Evolutionary conservation across 1,284 basidiomycete genomes (phyloP), one percentile per base, ranked within the genome.

Genomic region (Naganishia sp.): DNA sequence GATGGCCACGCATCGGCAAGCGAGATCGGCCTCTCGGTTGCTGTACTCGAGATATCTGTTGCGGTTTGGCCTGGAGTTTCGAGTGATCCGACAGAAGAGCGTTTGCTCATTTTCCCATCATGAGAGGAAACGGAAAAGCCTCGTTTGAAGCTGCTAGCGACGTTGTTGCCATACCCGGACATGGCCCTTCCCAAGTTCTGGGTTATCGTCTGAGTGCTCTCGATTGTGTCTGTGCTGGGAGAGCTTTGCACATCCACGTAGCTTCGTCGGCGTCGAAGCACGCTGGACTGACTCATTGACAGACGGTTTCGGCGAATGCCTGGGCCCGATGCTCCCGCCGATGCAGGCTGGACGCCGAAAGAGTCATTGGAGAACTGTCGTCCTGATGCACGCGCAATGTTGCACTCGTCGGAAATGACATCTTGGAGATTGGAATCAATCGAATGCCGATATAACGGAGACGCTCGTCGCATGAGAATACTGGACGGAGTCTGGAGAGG

Each of bases 401-500:
- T 73, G 51, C 77, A 77, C 18, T 72, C 71, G 35, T 81, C 80
- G 7, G 78, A 80, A 60, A 81, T 75, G 50, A 82, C 72, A 65
- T 82, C 81, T 7, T 71, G 67, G 5, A 82, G 71, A 0, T 76
- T 73, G 6, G 77, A 72, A 68, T 82, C 81, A 60, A 82, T 77
- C 7, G 75, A 70, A 32, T 85, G 82, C 23, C 91, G 86, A 39
- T 87, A 86, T 41, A 85, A 82, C 17, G 84, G 80, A 7, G 90
- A 88, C 10, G 87, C 86, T 10, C 90, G 86, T 39, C 86, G 84
- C 63, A 90, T 85, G 45, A 88, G 81, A 54, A 90, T 83, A 3
- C 85, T 86, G 31, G 85, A 83, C 13, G 82, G 79, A 63, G 60
- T 54, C 68, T 69, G 55, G 66, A 70, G 10, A 67, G 70, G 62